Evolutionary conservation across 164 flowering plant genomes (phyloP), one percentile per base, ranked within the genome.

Genomic region (Vitis cinerea): DNA sequence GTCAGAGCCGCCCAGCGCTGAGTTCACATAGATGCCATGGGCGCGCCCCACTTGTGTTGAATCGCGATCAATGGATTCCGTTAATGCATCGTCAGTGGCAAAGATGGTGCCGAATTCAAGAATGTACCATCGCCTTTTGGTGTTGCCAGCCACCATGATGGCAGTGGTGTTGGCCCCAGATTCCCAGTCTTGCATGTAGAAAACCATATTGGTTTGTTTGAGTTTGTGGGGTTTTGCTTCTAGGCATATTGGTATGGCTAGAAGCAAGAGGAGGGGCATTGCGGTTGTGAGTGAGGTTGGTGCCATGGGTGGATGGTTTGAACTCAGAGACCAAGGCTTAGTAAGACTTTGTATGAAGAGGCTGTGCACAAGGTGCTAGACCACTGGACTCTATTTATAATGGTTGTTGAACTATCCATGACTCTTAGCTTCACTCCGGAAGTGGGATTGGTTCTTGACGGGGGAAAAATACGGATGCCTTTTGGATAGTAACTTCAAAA

Each of bases 11-110:
- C 73, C 80, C 37, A 73, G 48, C 2, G 77, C 63, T 16, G 69
- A 65, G 63, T 57, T 78, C 11, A 78, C 63, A 31, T 57, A 78
- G 13, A 74, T 59, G 10, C 77, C 80, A 17, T 71, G 80, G 30
- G 63, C 75, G 6, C 74, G 52, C 8, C 75, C 80, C 1, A 78
- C 56, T 14, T 66, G 62, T 3, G 62, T 29, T 9, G 80, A 74
- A 9, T 68, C 59, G 2, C 56, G 59, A 10, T 78, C 72, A 3
- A 59, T 8, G 55, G 50, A 59, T 7, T 37, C 61, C 0, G 77
- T 78, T 23, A 74, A 10, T 13, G 67, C 64, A 19, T 78, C 77
- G 2, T 23, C 27, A 23, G 27, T 23, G 27, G 27, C 27, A 23
- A 23, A 23, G 27, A 23, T 23, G 27, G 27, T 23, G 27, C 27